Conservation (phyloP, 1,284 basidiomycete genomes). For the Thelephora terrestris region DNA sequence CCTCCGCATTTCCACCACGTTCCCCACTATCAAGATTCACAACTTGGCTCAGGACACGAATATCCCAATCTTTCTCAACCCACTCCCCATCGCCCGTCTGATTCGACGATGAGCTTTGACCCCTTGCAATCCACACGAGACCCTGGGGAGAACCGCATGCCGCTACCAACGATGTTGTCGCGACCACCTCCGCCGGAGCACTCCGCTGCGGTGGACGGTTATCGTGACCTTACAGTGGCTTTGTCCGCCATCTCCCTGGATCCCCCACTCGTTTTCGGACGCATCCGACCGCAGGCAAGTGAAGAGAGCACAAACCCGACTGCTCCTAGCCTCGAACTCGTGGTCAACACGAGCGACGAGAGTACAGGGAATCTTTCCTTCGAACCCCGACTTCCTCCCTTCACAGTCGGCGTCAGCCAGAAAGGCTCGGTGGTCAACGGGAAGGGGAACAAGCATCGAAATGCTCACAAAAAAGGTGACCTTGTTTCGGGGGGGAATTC, state of each 20-base stretch:
- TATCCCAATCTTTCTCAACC: constrained; percentile 7
- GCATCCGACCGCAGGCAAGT: constrained; percentile 26
- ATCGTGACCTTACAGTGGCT: constrained; percentile 20
- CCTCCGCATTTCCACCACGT: not conserved
- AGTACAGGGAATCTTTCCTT: constrained; percentile 22
- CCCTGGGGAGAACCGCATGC: constrained; percentile 11
- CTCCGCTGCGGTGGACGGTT: constrained; percentile 23
- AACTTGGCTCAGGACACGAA: constrained; percentile 4
- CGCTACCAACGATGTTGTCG: constrained; percentile 20
- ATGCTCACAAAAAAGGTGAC: too few relatives aligned
- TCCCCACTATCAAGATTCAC: constrained; percentile 5
- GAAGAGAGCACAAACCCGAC: constrained; percentile 23
- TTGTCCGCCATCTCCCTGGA: constrained; percentile 12
- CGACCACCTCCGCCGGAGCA: constrained; percentile 22
- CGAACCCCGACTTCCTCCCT: constrained; percentile 11
- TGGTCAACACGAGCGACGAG: constrained; percentile 7
- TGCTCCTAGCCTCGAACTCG: not conserved
- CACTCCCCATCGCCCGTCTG: constrained; percentile 5
- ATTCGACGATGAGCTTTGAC: not conserved
- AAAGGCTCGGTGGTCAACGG: constrained; percentile 21
- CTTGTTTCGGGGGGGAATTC: too few relatives aligned
- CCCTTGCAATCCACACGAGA: not conserved
- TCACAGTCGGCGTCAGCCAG: constrained; percentile 37
- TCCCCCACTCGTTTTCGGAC: constrained; percentile 40
- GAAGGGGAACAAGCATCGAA: too few relatives aligned